Evolutionary conservation across 331 rosid species (phyloP).

Genomic region (Telfairia occidentalis): DNA sequence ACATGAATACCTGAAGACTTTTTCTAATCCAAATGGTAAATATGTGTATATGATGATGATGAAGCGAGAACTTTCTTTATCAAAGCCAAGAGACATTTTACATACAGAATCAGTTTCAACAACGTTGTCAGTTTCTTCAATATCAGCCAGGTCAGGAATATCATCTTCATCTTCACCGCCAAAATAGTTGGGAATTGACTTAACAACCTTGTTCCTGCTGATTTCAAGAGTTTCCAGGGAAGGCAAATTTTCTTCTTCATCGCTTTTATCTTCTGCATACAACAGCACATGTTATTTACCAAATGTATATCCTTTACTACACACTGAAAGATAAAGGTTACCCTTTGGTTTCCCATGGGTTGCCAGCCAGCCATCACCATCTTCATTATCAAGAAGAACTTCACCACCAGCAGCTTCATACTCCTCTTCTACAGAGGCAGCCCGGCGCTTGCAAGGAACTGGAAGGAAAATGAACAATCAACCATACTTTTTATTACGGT

Average conservation of each 20-base stretch:
- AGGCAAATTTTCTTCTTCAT: constrained; percentile 74
- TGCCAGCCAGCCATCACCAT: constrained; percentile 95
- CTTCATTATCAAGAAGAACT: constrained; percentile 83
- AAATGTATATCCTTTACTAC: neutral
- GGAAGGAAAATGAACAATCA: constrained; percentile 15
- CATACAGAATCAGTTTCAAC: constrained; percentile 61
- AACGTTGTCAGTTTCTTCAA: constrained; percentile 60
- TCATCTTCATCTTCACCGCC: constrained; percentile 79
- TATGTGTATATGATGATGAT: neutral
- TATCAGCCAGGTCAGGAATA: constrained; percentile 86
- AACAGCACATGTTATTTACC: constrained; percentile 16
- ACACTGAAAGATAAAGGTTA: constrained; percentile 10
- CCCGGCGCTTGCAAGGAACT: constrained; percentile 95
- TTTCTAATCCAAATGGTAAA: neutral
- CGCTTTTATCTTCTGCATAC: constrained; percentile 39
- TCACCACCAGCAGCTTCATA: constrained; percentile 96
- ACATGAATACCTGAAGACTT: neutral
- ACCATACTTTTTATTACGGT: neutral
- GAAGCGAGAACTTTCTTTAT: neutral
- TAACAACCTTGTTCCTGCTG: constrained; percentile 39
- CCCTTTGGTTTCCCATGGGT: constrained; percentile 95
- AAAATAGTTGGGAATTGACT: constrained; percentile 36
- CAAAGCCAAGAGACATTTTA: neutral
- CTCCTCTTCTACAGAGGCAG: constrained; percentile 86
- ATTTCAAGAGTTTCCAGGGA: constrained; percentile 78